Evolutionary conservation across 2,329 filamentous ascomycete genomes (phyloP).

Genomic region (Penicillium oxalicum): DNA sequence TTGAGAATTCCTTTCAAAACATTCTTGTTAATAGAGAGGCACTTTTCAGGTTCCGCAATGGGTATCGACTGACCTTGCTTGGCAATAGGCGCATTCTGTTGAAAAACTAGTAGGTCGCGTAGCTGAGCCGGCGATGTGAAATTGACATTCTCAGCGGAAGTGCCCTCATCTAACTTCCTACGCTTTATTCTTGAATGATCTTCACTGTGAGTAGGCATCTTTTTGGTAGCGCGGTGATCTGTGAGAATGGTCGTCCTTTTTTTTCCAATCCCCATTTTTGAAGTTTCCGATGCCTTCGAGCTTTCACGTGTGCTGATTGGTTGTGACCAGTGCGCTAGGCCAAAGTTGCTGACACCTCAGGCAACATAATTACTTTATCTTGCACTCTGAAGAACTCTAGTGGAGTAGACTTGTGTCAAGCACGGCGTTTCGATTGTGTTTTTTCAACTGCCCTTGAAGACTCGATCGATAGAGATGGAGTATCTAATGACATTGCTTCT

Average conservation of each 20-base stretch:
- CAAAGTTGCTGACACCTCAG: no score
- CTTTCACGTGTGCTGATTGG: constrained; percentile 19
- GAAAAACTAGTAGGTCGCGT: constrained; percentile 61
- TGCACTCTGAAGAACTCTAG: no score
- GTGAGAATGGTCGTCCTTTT: constrained; percentile 13
- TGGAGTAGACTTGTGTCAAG: no score
- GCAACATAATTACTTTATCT: no score
- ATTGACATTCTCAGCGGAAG: constrained; percentile 12
- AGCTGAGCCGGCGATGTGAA: constrained; percentile 57
- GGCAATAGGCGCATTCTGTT: constrained; percentile 57
- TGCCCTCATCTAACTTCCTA: constrained; percentile 33
- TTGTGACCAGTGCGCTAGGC: constrained; percentile 4
- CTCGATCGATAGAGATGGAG: no score
- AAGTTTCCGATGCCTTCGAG: constrained; percentile 21
- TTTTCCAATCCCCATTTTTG: constrained; percentile 8
- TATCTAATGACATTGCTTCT: no score
- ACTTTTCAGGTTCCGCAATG: neutral
- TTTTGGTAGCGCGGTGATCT: constrained; percentile 16
- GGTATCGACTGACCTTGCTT: constrained; percentile 56
- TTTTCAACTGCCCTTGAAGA: no score
- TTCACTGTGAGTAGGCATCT: constrained; percentile 30
- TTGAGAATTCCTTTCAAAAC: constrained; percentile 32
- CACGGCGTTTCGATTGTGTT: no score
- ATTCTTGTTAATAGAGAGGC: neutral
- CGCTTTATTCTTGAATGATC: constrained; percentile 33